Conservation (phyloP, 192 early-diverging fungal species). For the Umbelopsis sp. region DNA sequence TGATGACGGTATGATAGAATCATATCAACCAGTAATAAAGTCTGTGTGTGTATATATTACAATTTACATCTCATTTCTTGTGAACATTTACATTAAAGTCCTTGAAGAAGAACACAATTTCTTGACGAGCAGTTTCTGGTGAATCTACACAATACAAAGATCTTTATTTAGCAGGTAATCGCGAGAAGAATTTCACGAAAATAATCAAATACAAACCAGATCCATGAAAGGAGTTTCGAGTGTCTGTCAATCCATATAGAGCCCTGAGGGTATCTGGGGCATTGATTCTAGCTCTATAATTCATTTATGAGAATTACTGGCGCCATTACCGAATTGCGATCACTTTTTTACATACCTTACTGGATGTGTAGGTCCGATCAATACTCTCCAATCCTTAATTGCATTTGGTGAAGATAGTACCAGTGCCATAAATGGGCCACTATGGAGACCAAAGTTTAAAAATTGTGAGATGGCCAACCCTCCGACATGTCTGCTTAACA, state of each 20-base stretch:
- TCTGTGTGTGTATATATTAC: neutral
- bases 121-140: constrained; percentile 51
- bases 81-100: constrained; percentile 36
- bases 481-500: neutral
- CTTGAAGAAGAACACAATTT: constrained; percentile 65
- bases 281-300: constrained; percentile 56
- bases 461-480: neutral
- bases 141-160: constrained; percentile 47
- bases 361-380: constrained; percentile 72
- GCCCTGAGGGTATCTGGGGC: constrained; percentile 58
- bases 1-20: no score
- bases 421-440: constrained; percentile 63
- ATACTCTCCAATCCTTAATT: constrained; percentile 59
- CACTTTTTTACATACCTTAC: constrained; percentile 43
- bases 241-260: constrained; percentile 71
- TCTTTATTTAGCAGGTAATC: neutral
- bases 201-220: constrained; percentile 46
- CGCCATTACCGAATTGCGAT: neutral
- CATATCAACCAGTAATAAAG: no score
- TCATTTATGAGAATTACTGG: neutral
- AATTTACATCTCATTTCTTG: neutral
- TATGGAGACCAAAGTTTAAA: constrained; percentile 17
- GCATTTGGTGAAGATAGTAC: constrained; percentile 60
- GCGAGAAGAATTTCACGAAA: neutral
- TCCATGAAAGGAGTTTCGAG: constrained; percentile 76